Evolutionary conservation across 768 basidiomycete genomes (phyloP).

Genomic region (Postia placenta): DNA sequence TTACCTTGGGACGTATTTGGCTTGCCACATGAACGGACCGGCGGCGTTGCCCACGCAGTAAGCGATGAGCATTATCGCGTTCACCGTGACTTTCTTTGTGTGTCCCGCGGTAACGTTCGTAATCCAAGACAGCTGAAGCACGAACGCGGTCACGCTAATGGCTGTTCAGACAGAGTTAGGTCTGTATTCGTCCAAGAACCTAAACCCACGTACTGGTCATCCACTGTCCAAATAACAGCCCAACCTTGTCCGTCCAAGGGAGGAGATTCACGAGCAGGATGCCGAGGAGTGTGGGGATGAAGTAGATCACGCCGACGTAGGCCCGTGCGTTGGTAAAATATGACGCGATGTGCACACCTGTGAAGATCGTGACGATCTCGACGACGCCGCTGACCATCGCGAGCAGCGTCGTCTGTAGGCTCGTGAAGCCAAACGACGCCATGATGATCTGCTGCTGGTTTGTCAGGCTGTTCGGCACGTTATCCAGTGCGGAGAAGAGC

Average conservation of each 20-base stretch:
- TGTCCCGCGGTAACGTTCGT: constrained; percentile 63
- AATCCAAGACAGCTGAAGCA: constrained; percentile 58
- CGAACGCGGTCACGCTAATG: constrained; percentile 52
- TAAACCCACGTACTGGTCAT: constrained; percentile 36
- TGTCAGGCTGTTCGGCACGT: constrained; percentile 56
- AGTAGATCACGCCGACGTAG: constrained; percentile 51
- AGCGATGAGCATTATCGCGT: constrained; percentile 68
- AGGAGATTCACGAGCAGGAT: constrained; percentile 55
- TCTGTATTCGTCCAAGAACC: background rate
- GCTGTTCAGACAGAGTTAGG: constrained; percentile 18
- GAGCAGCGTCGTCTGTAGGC: constrained; percentile 63
- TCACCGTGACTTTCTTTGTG: constrained; percentile 64
- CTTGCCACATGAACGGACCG: constrained; percentile 75
- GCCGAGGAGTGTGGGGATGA: constrained; percentile 61
- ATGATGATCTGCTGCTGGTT: constrained; percentile 65
- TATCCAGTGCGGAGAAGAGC: constrained; percentile 5
- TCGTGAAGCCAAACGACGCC: constrained; percentile 15
- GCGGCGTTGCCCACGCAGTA: constrained; percentile 64
- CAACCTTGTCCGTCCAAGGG: constrained; percentile 61
- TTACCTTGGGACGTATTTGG: constrained; percentile 59
- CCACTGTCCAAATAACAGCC: constrained; percentile 55
- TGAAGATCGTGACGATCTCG: constrained; percentile 4
- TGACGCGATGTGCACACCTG: constrained; percentile 2
- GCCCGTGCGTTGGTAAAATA: constrained; percentile 50
- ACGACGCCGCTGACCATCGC: constrained; percentile 2